phyloP scores from a whole-genome alignment of 1,284 basidiomycete genomes.

The Leccinum subrobustum region DNA sequence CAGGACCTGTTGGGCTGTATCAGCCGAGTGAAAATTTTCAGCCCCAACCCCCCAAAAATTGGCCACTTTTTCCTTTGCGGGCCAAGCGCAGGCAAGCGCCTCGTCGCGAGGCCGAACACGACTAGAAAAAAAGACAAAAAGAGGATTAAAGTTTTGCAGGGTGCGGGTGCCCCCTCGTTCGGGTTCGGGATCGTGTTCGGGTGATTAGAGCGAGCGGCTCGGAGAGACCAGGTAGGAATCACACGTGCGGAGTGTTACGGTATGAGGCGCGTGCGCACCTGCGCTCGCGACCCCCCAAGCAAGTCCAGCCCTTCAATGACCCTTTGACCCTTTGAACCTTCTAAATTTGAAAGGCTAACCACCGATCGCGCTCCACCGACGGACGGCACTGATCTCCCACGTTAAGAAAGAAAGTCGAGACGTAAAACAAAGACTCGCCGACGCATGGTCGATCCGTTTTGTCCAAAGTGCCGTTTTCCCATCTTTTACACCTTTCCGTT shows the following conservation, averaged over 20 bases:
- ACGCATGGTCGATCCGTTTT: constrained; percentile 15
- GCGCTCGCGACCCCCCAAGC: background rate
- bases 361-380: background rate
- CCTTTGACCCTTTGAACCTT: constrained; percentile 14
- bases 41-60: background rate
- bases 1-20: constrained; percentile 1
- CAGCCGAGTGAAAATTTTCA: constrained; percentile 11
- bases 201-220: background rate
- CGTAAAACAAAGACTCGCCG: constrained; percentile 29
- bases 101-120: constrained; percentile 4
- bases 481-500: background rate
- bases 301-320: background rate
- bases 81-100: background rate
- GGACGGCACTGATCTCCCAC: background rate
- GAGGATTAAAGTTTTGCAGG: background rate
- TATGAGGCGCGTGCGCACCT: background rate
- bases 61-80: constrained; percentile 19
- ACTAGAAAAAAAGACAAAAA: background rate
- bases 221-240: background rate
- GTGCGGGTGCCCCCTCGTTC: background rate
- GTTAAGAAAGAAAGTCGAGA: constrained; percentile 3
- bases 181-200: constrained; percentile 3
- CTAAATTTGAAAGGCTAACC: constrained; percentile 18
- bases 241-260: background rate
- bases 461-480: background rate